phyloP scores from a whole-genome alignment of 306 rosid genomes.

The Inga oerstediana region DNA sequence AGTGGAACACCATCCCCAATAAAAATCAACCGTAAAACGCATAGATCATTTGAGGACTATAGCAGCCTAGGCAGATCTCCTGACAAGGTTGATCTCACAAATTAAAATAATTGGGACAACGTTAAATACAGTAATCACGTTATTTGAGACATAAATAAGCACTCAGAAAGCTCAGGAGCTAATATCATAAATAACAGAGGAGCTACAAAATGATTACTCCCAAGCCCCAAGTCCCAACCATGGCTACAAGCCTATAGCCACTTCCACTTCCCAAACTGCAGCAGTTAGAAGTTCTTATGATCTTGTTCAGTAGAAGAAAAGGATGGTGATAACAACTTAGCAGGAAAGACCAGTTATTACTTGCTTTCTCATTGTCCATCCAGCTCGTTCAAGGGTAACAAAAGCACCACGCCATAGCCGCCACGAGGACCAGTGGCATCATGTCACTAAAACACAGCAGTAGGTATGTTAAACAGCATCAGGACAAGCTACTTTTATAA shows the following conservation, averaged over 20 bases:
- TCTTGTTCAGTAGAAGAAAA: neutral
- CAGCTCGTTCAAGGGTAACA: constrained; percentile 28
- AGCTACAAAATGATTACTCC: neutral
- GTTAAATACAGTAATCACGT: constrained; percentile 6
- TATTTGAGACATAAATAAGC: neutral
- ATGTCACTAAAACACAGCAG: constrained; percentile 14
- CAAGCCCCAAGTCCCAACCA: constrained; percentile 8
- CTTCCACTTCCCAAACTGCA: constrained; percentile 30
- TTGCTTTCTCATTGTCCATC: constrained; percentile 32
- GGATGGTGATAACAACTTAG: constrained; percentile 12
- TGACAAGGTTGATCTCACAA: neutral
- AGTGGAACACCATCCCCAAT: neutral
- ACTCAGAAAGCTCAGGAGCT: neutral
- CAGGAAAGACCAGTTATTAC: constrained; percentile 33
- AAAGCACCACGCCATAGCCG: constrained; percentile 34
- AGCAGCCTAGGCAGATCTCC: neutral
- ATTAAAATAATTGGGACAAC: neutral
- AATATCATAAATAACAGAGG: neutral
- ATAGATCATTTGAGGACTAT: neutral
- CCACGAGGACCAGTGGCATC: constrained; percentile 30
- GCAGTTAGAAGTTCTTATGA: neutral
- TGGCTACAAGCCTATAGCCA: constrained; percentile 1
- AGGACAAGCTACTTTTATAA: constrained; percentile 29
- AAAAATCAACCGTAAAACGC: too few relatives aligned
- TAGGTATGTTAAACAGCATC: constrained; percentile 26